These are phyloP conservation scores for Psidium friedrichsthalianum DNA, from an alignment of 345 rosid species.

Conservation along the genomic window DNA sequence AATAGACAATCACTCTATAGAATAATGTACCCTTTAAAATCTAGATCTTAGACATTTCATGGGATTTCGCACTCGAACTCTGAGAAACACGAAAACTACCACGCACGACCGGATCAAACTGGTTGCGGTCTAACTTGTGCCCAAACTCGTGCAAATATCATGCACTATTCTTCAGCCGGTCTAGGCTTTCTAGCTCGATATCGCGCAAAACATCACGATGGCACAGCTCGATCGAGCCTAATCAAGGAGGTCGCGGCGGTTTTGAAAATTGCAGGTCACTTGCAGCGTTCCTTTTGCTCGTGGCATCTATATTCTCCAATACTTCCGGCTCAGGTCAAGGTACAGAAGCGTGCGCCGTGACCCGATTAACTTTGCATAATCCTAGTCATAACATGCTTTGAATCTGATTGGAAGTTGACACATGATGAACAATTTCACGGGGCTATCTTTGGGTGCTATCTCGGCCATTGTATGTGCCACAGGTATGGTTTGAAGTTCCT, in stretches of 20 bases:
- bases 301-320: conserved; percentile 5
- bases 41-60: background rate
- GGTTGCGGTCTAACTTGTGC: background rate
- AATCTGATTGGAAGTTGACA: background rate
- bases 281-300: conserved; percentile 13
- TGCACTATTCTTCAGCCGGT: background rate
- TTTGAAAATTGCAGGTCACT: background rate
- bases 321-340: conserved; percentile 8
- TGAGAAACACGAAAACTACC: background rate
- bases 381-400: background rate
- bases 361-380: background rate
- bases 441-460: conserved; percentile 25
- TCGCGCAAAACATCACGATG: background rate
- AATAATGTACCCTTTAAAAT: background rate
- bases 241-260: background rate
- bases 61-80: background rate
- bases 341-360: background rate
- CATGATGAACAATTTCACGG: background rate
- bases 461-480: conserved; percentile 26
- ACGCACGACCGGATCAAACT: background rate
- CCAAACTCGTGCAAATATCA: background rate
- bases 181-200: background rate
- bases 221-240: background rate
- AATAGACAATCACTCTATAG: background rate
- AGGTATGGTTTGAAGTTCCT: conserved; percentile 1